Conservation (phyloP, 768 basidiomycete genomes). For the Candolleomyces aberdarensis region DNA sequence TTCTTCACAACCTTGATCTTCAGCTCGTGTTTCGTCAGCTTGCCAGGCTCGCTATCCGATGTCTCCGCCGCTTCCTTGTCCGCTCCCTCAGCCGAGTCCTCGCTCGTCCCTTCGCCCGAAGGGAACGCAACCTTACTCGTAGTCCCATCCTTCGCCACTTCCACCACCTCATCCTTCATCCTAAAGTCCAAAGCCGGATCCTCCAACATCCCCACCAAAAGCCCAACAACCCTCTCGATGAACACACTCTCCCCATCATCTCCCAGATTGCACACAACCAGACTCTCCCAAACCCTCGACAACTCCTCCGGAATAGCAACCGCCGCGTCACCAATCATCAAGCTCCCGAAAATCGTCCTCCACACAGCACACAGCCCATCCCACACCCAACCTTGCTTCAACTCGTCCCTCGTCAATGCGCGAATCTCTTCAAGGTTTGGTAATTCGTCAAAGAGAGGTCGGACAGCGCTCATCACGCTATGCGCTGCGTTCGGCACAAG, state of each 20-base stretch:
- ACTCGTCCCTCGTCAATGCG: conserved; percentile 54
- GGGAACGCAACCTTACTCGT: conserved; percentile 14
- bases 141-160: not conserved
- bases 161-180: conserved; percentile 16
- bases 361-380: conserved; percentile 51
- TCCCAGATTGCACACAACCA: conserved; percentile 6
- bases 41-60: conserved; percentile 15
- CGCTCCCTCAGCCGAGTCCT: not conserved
- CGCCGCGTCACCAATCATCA: conserved; percentile 44
- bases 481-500: not conserved
- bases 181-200: conserved; percentile 45
- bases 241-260: conserved; percentile 42
- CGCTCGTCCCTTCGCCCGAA: conserved; percentile 3
- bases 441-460: conserved; percentile 52
- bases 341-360: conserved; percentile 40
- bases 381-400: conserved; percentile 51
- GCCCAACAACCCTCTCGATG: conserved; percentile 33
- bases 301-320: conserved; percentile 42
- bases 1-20: conserved; percentile 52
- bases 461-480: conserved; percentile 43
- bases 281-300: conserved; percentile 35
- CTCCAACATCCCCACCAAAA: conserved; percentile 48
- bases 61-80: not conserved
- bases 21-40: conserved; percentile 41
- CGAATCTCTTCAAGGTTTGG: conserved; percentile 53